phyloP scores from a whole-genome alignment of 2,329 filamentous ascomycete genomes.

The Paecilomyces fulvus region DNA sequence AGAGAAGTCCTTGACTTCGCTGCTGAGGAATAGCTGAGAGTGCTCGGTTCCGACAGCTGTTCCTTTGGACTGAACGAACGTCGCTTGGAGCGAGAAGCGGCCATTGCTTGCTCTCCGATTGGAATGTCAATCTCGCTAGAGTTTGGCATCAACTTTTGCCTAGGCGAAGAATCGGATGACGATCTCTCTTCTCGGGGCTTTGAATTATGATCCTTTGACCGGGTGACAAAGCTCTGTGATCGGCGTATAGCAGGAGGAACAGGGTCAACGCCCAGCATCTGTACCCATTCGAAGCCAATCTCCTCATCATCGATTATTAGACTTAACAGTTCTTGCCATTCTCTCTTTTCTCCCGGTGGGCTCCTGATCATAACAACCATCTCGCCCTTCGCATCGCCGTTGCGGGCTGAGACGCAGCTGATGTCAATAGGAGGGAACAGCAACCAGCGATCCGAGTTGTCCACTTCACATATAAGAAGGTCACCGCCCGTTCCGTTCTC shows the following conservation, averaged over 20 bases:
- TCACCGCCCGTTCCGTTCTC: constrained; percentile 64
- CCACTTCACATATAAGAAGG: constrained; percentile 86
- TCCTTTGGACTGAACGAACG: constrained; percentile 19
- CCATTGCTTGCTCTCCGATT: constrained; percentile 49
- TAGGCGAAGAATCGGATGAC: constrained; percentile 12
- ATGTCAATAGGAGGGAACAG: constrained; percentile 82
- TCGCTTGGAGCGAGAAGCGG: constrained; percentile 35
- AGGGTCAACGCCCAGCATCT: constrained; percentile 64
- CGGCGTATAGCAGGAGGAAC: constrained; percentile 52
- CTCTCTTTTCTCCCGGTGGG: constrained; percentile 47
- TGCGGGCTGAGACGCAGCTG: constrained; percentile 67
- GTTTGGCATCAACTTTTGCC: constrained; percentile 36
- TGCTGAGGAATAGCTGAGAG: constrained; percentile 17
- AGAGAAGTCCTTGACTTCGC: constrained; percentile 20
- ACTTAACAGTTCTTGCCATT: constrained; percentile 81
- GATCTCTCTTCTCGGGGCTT: constrained; percentile 13
- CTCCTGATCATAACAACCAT: constrained; percentile 84
- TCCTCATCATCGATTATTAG: constrained; percentile 68
- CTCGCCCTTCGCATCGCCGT: constrained; percentile 61
- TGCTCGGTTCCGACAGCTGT: constrained; percentile 23
- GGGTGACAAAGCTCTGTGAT: constrained; percentile 44
- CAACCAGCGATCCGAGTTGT: constrained; percentile 67
- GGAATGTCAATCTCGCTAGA: constrained; percentile 52
- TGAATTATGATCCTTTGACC: constrained; percentile 28
- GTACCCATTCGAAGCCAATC: constrained; percentile 75